phyloP scores from a whole-genome alignment of 768 basidiomycete genomes.

The Rickenella mellea region DNA sequence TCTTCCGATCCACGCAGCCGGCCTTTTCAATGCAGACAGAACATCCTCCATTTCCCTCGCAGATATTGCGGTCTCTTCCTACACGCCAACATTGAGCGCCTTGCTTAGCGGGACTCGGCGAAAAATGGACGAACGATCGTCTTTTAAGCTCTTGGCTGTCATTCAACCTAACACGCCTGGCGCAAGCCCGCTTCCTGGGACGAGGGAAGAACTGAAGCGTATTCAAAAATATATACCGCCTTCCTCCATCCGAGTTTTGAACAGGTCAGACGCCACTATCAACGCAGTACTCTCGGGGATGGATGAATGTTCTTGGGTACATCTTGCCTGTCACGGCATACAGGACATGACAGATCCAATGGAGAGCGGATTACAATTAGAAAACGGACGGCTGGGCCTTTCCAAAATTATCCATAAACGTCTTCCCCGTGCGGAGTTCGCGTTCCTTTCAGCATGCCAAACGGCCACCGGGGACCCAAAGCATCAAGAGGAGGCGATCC shows the following conservation, averaged over 20 bases:
- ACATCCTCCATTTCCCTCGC: conserved; percentile 3
- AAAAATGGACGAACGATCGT: neutral
- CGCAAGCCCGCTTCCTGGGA: conserved; percentile 4
- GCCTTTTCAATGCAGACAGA: conserved; percentile 11
- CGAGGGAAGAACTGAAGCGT: conserved; percentile 3
- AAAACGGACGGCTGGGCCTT: conserved; percentile 13
- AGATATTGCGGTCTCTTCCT: conserved; percentile 20
- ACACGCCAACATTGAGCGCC: conserved; percentile 17
- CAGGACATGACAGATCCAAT: conserved; percentile 16
- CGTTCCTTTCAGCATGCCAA: conserved; percentile 39
- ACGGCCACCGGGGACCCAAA: conserved; percentile 26
- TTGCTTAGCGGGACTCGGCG: conserved; percentile 4
- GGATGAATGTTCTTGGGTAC: conserved; percentile 11
- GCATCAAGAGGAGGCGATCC: conserved; percentile 27
- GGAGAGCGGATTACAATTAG: conserved; percentile 17
- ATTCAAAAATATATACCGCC: neutral
- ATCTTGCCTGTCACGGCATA: conserved; percentile 19
- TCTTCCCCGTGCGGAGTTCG: conserved; percentile 18
- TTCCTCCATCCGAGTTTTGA: neutral
- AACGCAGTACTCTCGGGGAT: conserved; percentile 6
- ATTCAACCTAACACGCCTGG: neutral
- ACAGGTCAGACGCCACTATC: conserved; percentile 2
- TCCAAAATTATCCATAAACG: conserved; percentile 12
- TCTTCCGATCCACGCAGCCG: conserved; percentile 26
- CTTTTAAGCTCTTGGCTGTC: conserved; percentile 1